Evolutionary conservation across 495 filamentous ascomycete genomes (phyloP), one percentile per base, ranked within the genome.

Genomic region (Paragyromitra xinjiangensis): DNA sequence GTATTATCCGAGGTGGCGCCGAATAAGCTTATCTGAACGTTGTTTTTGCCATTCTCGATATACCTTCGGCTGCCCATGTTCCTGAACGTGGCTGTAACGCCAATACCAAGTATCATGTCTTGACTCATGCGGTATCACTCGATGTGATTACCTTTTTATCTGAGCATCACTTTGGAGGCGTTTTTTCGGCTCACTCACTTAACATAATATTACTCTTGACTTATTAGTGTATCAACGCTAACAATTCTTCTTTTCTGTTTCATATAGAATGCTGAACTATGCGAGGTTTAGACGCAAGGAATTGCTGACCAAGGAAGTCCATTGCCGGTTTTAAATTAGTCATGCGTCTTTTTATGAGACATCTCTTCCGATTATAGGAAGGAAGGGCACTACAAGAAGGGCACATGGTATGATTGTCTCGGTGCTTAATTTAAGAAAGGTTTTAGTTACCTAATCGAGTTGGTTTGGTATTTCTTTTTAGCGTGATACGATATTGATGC

Each of bases 11-110:
- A 22, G 14, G 39, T 63, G 29, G 59, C 34, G 16, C 34, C 12
- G 59, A 44, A 45, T 72, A 64, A 72, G 48, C 59, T 72, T 72
- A 65, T 72, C 45, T 72, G 6, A 45, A 55, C 69, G 61, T 72
- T 71, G 58, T 22, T 45, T 62, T 62, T 62, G 7, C 59, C 37
- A 19, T 6, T 24, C 59, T 64, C 69, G 61, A 72, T 55, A 72
- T 64, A 65, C 69, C 69, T 19, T 12, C 14, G n/a, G 37, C 9
- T 53, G 22, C 69, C 69, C 58, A 71, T 42, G 16, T 37, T 14
- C 24, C 26, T 58, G 55, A 14, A 19, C 44, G 44, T 34, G 29
- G 29, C 29, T 34, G 29, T 34, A 34, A 3, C 29, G 29, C 44
- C 44, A 48, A 16, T 48, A 16, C 50, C 11, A 24, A 8, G 51